Base-by-base conservation (phyloP, 306 rosid species). In the Acacia confusa region DNA sequence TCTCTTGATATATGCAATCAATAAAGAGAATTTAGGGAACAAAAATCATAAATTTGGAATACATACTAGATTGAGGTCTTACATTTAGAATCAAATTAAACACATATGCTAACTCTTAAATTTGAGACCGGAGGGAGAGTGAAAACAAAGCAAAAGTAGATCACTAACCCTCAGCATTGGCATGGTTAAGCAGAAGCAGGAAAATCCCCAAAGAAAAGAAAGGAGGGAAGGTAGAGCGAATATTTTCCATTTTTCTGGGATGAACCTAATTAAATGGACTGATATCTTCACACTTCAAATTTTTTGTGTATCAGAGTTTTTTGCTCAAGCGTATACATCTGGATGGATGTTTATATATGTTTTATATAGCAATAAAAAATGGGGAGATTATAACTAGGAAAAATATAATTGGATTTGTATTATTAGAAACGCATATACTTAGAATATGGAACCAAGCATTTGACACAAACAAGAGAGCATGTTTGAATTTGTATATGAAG, bases 151-250 rank as follows among this genome's bases (percentile, higher is more conserved):
- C 7, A 8, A 65, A 52, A 53, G 43, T 57, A 15, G 6, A 41
- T 11, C 58, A 75, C 60, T 79, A 17, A 91, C 93, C 5, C 68
- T 85, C 88, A 20, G 94, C 92, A 76, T 81, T 76, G 63, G 82
- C 71, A 14, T 13, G 77, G 43, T 55, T 79, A 71, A 86, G 70
- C 10, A 88, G 81, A 36, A 92, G 82, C 27, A 88, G 83, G 43
- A 84, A 80, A 38, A 81, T 48, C 63, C 88, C 94, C 64, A 86
- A 19, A 72, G 82, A 82, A 82, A 85, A 72, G 77, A 84, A 82
- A 79, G 82, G 16, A 73, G 76, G 74, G 78, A 82, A 57, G 34
- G 12, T 73, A 24, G 30, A 75, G 64, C 38, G 65, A 44, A 20
- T 52, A 7, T 36, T 79, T 68, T 78, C 85, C 84, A 60, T 85